A percentile compares a stretch with the other conserved stretches of the same genome.
phyloP scores from a whole-genome alignment of 768 basidiomycete species.

The Termitomyces sp. region DNA sequence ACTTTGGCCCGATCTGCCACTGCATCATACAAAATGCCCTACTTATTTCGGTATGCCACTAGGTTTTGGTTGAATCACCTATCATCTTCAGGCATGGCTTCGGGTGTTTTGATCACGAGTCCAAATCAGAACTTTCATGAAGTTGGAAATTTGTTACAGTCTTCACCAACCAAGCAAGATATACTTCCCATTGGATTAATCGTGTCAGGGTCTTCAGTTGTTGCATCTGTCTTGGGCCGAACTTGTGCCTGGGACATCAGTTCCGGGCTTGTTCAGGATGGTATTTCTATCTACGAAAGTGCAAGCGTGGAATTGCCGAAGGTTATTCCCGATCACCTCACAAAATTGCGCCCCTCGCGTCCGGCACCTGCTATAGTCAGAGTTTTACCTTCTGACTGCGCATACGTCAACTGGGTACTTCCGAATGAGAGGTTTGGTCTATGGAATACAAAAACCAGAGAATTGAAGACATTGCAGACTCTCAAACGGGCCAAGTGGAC shows the following conservation, averaged over 20 bases:
- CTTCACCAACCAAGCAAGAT: background rate
- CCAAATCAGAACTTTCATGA: background rate
- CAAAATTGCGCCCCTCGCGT: background rate
- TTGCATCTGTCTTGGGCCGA: background rate
- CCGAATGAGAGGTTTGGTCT: background rate
- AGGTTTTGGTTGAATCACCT: conserved; percentile 5
- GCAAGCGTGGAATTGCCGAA: background rate
- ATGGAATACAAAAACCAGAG: background rate
- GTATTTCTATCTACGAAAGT: background rate
- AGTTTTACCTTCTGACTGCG: background rate
- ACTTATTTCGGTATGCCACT: conserved; percentile 3
- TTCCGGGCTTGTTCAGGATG: background rate
- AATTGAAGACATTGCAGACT: background rate
- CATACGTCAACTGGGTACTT: background rate
- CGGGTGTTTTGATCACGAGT: background rate
- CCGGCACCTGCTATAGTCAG: background rate
- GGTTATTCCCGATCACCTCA: background rate
- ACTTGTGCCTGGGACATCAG: background rate
- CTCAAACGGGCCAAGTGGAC: background rate
- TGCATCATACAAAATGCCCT: background rate
- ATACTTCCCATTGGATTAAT: background rate
- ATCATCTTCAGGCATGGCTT: background rate
- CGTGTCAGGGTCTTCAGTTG: background rate
- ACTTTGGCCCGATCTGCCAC: background rate
- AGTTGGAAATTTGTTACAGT: background rate